These are phyloP conservation scores for Pholiota conissans DNA, from an alignment of 768 basidiomycete genomes.

Conservation along the genomic window DNA sequence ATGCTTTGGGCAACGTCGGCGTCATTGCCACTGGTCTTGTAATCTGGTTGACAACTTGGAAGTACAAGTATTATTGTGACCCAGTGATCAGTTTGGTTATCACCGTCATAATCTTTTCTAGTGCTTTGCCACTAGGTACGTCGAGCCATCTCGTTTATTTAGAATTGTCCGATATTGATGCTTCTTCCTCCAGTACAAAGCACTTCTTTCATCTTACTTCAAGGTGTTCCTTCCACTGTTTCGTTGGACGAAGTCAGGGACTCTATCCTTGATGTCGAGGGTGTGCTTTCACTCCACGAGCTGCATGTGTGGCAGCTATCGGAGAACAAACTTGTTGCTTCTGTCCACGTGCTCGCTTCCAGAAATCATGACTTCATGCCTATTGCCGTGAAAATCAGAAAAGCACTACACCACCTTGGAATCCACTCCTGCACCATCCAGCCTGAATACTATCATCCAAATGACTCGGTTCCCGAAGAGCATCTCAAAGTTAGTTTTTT, in stretches of 20 bases:
- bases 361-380: conserved; percentile 89
- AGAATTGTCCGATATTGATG: neutral
- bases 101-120: conserved; percentile 95
- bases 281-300: conserved; percentile 88
- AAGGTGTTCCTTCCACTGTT: conserved; percentile 89
- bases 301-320: conserved; percentile 98
- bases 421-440: conserved; percentile 96
- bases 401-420: conserved; percentile 83
- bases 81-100: conserved; percentile 93
- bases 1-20: conserved; percentile 97
- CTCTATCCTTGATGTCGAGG: conserved; percentile 80
- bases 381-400: conserved; percentile 80
- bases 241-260: conserved; percentile 85
- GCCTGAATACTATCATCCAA: conserved; percentile 68
- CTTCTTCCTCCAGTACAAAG: conserved; percentile 55
- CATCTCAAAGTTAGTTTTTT: conserved; percentile 43
- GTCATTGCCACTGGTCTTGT: conserved; percentile 94
- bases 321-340: conserved; percentile 92
- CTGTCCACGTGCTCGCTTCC: conserved; percentile 89
- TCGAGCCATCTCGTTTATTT: conserved; percentile 2
- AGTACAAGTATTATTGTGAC: conserved; percentile 89
- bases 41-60: conserved; percentile 88
- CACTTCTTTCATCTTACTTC: conserved; percentile 92
- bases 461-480: conserved; percentile 42
- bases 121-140: conserved; percentile 86